phyloP scores from a whole-genome alignment of 305 asterid species.

The Rubia tinctorum region DNA sequence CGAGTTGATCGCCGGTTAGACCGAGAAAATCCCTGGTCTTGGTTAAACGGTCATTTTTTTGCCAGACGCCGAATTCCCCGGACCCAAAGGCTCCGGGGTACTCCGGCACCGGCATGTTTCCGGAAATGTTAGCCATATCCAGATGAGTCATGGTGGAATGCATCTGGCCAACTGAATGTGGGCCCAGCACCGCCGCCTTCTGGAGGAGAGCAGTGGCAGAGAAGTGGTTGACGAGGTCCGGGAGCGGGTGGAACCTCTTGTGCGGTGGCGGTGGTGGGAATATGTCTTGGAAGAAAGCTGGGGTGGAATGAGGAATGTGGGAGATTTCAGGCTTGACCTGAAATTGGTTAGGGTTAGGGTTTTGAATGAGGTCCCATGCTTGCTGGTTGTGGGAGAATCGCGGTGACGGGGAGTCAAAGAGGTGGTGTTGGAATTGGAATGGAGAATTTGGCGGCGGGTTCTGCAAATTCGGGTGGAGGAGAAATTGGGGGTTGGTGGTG shows the following conservation, averaged over 20 bases:
- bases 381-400: conserved; percentile 10
- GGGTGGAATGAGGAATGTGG: conserved; percentile 40
- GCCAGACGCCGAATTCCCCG: conserved; percentile 38
- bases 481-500: conserved; percentile 21
- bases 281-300: conserved; percentile 34
- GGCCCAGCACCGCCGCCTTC: conserved; percentile 43
- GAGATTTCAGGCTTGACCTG: conserved; percentile 56
- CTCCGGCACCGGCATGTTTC: conserved; percentile 20
- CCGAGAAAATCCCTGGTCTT: conserved; percentile 80
- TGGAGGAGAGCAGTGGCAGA: conserved; percentile 84
- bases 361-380: conserved; percentile 47
- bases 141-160: conserved; percentile 68
- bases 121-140: conserved; percentile 27
- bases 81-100: conserved; percentile 19
- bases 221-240: conserved; percentile 32
- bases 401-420: conserved; percentile 13
- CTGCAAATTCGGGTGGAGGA: conserved; percentile 21
- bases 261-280: conserved; percentile 3
- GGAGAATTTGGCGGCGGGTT: conserved; percentile 33
- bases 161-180: conserved; percentile 34
- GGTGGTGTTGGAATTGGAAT: conserved; percentile 23
- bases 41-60: conserved; percentile 35
- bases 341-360: conserved; percentile 34
- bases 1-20: conserved; percentile 46
- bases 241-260: conserved; percentile 23